Percentiles rank a stretch among this genome's conserved stretches.
These are phyloP conservation scores for Suhomyces coccinellae DNA, from an alignment of 1,139 yeast genomes.

Conservation along the genomic window DNA sequence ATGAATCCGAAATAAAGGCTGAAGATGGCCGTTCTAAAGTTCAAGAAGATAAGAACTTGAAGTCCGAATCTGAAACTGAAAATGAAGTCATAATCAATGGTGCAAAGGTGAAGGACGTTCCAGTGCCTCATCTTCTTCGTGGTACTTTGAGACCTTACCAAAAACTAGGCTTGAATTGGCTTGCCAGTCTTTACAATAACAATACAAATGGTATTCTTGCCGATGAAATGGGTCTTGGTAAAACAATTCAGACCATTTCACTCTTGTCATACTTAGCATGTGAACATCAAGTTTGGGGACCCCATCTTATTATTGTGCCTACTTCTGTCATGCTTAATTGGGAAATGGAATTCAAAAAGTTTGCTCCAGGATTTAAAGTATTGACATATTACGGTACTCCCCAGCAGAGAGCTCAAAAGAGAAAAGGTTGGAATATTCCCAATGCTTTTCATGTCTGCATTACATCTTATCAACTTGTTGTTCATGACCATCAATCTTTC, in stretches of 20 bases:
- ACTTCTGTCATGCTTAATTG: conserved; percentile 98
- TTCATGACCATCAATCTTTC: conserved; percentile 94
- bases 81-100: conserved; percentile 33
- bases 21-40: neutral
- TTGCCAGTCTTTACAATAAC: conserved; percentile 89
- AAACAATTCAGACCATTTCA: conserved; percentile 94
- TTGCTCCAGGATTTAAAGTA: conserved; percentile 97
- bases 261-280: conserved; percentile 86
- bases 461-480: conserved; percentile 93
- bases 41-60: neutral
- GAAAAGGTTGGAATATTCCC: conserved; percentile 97
- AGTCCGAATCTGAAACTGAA: conserved; percentile 5
- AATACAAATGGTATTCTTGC: conserved; percentile 96
- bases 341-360: conserved; percentile 99
- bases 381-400: conserved; percentile 98
- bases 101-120: conserved; percentile 64
- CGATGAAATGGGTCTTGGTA: conserved; percentile 98
- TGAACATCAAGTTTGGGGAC: conserved; percentile 95
- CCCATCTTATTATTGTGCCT: conserved; percentile 94
- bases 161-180: conserved; percentile 95
- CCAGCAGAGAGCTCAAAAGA: conserved; percentile 90
- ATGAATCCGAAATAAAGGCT: conserved; percentile 7
- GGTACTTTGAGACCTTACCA: conserved; percentile 91
- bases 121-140: conserved; percentile 63
- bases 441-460: conserved; percentile 96